A percentile compares a stretch with the other conserved stretches of the same genome.
Evolutionary conservation across 73 alveolate species (phyloP).

Genomic region (Symbiodinium pilosum): DNA sequence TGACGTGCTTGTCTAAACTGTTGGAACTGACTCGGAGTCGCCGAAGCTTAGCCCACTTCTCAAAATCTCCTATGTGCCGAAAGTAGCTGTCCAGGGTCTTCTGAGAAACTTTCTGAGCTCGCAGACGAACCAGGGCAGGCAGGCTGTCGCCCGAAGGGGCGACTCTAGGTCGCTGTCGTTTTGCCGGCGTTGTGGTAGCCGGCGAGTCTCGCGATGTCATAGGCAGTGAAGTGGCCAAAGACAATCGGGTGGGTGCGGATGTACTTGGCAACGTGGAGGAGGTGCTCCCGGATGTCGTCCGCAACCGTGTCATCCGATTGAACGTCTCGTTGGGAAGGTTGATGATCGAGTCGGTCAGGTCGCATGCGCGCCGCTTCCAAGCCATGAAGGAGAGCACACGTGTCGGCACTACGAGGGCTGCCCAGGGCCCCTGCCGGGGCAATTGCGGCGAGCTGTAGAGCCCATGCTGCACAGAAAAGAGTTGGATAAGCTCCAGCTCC

Average conservation of each 20-base stretch:
- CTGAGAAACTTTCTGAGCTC: background rate
- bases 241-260: background rate
- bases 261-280: background rate
- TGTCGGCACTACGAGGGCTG: too few relatives aligned
- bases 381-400: too few relatives aligned
- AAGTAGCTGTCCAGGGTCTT: conserved; percentile 18
- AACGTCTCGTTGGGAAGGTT: too few relatives aligned
- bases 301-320: too few relatives aligned
- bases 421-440: too few relatives aligned
- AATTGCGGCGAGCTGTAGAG: background rate
- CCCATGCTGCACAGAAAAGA: background rate
- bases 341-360: too few relatives aligned
- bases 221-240: conserved; percentile 45
- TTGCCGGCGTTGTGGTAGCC: background rate
- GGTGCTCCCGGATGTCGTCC: too few relatives aligned
- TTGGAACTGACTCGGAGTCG: too few relatives aligned
- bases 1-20: background rate
- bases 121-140: background rate
- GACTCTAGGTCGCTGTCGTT: background rate
- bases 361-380: too few relatives aligned
- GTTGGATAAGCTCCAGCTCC: conserved; percentile 10
- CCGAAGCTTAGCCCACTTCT: background rate
- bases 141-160: background rate
- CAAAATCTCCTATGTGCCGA: background rate
- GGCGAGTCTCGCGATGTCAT: background rate